These are phyloP conservation scores for Sambucus nigra DNA, from an alignment of 129 eudicot species.

Conservation along the genomic window DNA sequence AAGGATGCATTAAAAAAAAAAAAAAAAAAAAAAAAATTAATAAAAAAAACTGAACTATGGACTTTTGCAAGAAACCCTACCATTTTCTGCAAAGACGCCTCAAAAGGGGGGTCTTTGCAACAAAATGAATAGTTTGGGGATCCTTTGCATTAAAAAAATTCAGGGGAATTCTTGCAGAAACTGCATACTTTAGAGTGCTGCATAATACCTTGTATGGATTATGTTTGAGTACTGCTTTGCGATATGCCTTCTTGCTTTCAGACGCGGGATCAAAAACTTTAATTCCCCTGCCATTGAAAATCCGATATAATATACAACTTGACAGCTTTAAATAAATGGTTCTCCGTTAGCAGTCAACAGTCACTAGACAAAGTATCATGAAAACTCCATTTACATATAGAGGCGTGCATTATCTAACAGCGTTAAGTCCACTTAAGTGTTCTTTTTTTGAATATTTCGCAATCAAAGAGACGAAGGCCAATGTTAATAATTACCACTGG, in stretches of 20 bases:
- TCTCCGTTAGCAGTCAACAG: background rate
- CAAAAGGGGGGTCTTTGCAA: too few relatives aligned
- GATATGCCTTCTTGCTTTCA: conserved; percentile 85
- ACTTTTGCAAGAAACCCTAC: background rate
- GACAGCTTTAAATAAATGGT: background rate
- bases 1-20: background rate
- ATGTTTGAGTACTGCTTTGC: conserved; percentile 93
- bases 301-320: conserved; percentile 1
- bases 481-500: too few relatives aligned
- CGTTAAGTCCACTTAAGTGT: background rate
- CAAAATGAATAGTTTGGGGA: too few relatives aligned
- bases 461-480: too few relatives aligned
- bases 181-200: too few relatives aligned
- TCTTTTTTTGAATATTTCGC: too few relatives aligned
- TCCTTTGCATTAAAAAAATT: too few relatives aligned
- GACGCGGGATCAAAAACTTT: conserved; percentile 59
- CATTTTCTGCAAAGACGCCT: too few relatives aligned
- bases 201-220: conserved; percentile 94
- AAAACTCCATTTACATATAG: background rate
- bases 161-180: too few relatives aligned
- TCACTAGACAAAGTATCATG: background rate
- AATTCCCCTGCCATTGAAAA: conserved; percentile 73
- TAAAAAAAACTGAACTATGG: too few relatives aligned
- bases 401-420: background rate
- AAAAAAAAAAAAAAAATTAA: background rate